Percentiles rank a stretch among this genome's conserved stretches.
Conservation (phyloP, 106 monocot genomes). For the Dendrobium nobile region DNA sequence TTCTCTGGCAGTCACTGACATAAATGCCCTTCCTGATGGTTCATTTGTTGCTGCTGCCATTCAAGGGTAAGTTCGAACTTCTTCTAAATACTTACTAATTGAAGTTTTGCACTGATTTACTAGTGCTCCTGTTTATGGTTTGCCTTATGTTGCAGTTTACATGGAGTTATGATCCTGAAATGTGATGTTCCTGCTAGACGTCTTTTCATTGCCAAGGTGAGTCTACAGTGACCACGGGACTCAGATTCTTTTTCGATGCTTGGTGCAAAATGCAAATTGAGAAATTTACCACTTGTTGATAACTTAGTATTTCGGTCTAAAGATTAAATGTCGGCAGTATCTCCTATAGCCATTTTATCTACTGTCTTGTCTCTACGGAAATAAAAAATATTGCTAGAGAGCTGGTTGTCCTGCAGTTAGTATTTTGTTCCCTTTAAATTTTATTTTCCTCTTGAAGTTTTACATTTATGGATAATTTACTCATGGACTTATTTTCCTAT, state of each 20-base stretch:
- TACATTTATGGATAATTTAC: no score
- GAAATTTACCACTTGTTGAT: background rate
- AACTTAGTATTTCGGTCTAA: no score
- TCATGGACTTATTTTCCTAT: no score
- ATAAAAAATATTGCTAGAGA: no score
- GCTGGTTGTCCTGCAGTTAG: no score
- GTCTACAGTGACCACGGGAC: background rate
- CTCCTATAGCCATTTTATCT: no score
- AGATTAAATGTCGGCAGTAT: no score
- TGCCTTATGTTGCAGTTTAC: conserved; percentile 44
- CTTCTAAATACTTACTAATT: background rate
- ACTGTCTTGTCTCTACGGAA: no score
- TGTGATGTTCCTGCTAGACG: conserved; percentile 33
- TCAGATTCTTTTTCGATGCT: background rate
- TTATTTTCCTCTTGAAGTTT: no score
- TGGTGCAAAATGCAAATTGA: background rate
- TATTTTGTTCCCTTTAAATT: no score
- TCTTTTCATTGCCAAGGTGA: conserved; percentile 54
- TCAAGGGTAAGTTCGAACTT: conserved; percentile 46
- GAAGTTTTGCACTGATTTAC: background rate
- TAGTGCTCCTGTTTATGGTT: background rate
- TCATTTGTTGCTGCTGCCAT: conserved; percentile 54
- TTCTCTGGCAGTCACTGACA: conserved; percentile 45
- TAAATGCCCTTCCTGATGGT: conserved; percentile 53
- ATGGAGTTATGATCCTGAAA: conserved; percentile 60